Percentiles rank a stretch among this genome's conserved stretches.
phyloP scores from a whole-genome alignment of 805 yeast species.

The Wickerhamiella galacta region DNA sequence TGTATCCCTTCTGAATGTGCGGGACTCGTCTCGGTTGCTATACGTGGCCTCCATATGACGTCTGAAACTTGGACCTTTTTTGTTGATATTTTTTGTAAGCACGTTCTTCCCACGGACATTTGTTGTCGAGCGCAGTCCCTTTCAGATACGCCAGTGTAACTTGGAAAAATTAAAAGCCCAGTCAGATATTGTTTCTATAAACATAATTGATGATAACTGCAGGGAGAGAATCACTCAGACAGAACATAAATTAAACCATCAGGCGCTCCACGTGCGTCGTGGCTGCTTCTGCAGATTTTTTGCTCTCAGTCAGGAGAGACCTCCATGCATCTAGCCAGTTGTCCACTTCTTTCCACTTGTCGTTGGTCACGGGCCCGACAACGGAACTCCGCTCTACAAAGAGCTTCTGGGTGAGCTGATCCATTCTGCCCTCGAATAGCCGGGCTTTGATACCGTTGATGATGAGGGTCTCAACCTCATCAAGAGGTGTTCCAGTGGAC shows the following conservation, averaged over 20 bases:
- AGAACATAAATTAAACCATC: not conserved
- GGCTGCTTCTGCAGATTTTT: not conserved
- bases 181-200: no score
- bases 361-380: constrained; percentile 23
- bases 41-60: constrained; percentile 2
- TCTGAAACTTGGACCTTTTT: not conserved
- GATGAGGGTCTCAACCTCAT: constrained; percentile 25
- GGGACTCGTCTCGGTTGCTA: constrained; percentile 2
- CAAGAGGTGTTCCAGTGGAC: constrained; percentile 18
- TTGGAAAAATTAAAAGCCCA: no score
- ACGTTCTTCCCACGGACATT: no score
- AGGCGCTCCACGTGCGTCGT: constrained; percentile 1
- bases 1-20: constrained; percentile 4
- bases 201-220: no score
- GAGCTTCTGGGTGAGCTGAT: constrained; percentile 24
- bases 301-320: constrained; percentile 16
- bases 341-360: constrained; percentile 25
- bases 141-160: no score
- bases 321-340: constrained; percentile 23
- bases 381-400: constrained; percentile 23
- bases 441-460: constrained; percentile 28
- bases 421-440: constrained; percentile 27
- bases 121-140: no score
- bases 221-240: no score
- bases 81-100: no score